Evolutionary conservation across 2,329 filamentous ascomycete genomes (phyloP).

Genomic region (Fusarium paranaense): DNA sequence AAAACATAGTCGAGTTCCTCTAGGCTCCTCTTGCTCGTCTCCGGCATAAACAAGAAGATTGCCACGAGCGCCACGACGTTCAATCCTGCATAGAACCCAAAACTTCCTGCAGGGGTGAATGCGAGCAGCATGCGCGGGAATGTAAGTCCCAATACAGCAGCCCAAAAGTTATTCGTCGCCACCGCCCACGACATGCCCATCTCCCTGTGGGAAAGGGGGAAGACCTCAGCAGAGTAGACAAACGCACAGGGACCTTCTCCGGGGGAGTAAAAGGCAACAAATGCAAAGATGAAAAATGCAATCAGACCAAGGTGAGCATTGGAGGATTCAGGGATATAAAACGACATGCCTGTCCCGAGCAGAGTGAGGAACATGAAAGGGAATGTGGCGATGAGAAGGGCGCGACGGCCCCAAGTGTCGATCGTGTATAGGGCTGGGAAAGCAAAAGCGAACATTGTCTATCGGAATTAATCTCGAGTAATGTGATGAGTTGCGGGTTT

Average conservation of each 20-base stretch:
- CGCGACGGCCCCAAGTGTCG: conserved; percentile 45
- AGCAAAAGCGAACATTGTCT: conserved; percentile 56
- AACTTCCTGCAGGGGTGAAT: conserved; percentile 11
- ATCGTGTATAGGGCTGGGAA: conserved; percentile 48
- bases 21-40: conserved; percentile 61
- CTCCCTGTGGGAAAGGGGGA: conserved; percentile 74
- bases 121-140: conserved; percentile 58
- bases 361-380: neutral
- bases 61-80: conserved; percentile 58
- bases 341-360: neutral
- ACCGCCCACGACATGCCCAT: conserved; percentile 76
- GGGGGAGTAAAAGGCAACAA: neutral
- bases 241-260: conserved; percentile 75
- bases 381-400: neutral
- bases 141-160: conserved; percentile 66
- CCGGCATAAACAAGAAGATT: conserved; percentile 61
- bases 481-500: neutral
- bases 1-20: conserved; percentile 51
- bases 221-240: conserved; percentile 74
- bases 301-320: neutral
- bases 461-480: neutral
- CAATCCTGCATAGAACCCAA: conserved; percentile 58
- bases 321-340: neutral
- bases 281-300: neutral
- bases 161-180: conserved; percentile 47